Percentiles rank a stretch among this genome's conserved stretches.
phyloP scores from a whole-genome alignment of 805 yeast species.

The Kodamaea sagamina region DNA sequence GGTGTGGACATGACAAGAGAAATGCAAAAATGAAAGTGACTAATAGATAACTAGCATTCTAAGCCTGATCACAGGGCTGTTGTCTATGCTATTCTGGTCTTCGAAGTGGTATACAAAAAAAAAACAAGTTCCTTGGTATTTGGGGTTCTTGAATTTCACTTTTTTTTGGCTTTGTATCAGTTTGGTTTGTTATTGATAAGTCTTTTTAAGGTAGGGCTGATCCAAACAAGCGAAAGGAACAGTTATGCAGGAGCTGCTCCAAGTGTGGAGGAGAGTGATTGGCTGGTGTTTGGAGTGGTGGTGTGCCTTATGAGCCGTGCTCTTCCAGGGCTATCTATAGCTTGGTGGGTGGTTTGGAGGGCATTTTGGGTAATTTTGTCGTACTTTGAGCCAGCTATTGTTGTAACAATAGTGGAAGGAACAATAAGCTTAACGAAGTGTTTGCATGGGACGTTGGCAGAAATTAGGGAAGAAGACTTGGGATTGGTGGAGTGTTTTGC shows the following conservation, averaged over 20 bases:
- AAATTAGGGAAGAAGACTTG: too few relatives aligned
- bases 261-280: not conserved
- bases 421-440: too few relatives aligned
- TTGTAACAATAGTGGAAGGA: too few relatives aligned
- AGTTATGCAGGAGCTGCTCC: constrained; percentile 2
- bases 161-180: not conserved
- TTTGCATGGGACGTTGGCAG: too few relatives aligned
- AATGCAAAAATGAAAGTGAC: not conserved
- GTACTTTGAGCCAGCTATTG: too few relatives aligned
- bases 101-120: not conserved
- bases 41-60: not conserved
- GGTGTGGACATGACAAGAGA: constrained; percentile 9
- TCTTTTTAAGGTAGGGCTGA: constrained; percentile 1
- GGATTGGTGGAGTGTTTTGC: too few relatives aligned
- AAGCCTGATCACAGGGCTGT: not conserved
- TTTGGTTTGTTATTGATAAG: constrained; percentile 4
- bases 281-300: too few relatives aligned
- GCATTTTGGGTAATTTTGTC: too few relatives aligned
- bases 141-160: not conserved
- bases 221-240: constrained; percentile 3
- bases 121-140: not conserved
- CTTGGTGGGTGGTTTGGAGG: too few relatives aligned
- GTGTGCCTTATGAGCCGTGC: too few relatives aligned
- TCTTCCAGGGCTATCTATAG: too few relatives aligned
- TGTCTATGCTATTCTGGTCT: not conserved